These are phyloP conservation scores for Eucalyptus marginata DNA, from an alignment of 345 rosid genomes.

Conservation along the genomic window DNA sequence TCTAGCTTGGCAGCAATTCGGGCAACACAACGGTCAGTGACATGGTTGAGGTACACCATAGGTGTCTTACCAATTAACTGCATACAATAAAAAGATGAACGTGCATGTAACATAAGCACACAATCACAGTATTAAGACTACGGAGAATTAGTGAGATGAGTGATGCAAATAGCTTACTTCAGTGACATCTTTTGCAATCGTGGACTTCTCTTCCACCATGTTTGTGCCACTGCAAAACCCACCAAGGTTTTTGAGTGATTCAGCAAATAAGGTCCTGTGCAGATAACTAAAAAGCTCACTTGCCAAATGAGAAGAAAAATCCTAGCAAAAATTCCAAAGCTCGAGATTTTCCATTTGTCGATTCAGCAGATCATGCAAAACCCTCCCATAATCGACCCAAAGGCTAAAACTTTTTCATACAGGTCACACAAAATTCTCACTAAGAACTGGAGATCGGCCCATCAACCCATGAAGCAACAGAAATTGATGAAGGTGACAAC, in stretches of 20 bases:
- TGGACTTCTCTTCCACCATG: slow-evolving; percentile 21
- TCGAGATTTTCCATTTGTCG: not conserved
- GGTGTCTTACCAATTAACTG: slow-evolving; percentile 80
- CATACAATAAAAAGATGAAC: not conserved
- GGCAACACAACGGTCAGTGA: slow-evolving; percentile 65
- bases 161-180: slow-evolving; percentile 18
- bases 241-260: not conserved
- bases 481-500: not conserved
- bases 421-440: not conserved
- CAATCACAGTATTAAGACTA: not conserved
- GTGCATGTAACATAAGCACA: not conserved
- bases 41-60: slow-evolving; percentile 64
- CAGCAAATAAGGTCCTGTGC: not conserved
- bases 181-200: slow-evolving; percentile 55
- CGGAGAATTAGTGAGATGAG: not conserved
- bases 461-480: not conserved
- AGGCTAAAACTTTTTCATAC: not conserved
- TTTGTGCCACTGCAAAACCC: not conserved
- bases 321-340: not conserved
- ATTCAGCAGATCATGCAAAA: not conserved
- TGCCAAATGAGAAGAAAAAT: not conserved
- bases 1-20: slow-evolving; percentile 78
- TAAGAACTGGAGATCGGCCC: not conserved
- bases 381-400: not conserved
- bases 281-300: not conserved